Evolutionary conservation across 1,284 basidiomycete genomes (phyloP).

Genomic region (Cryptococcus neoformans): DNA sequence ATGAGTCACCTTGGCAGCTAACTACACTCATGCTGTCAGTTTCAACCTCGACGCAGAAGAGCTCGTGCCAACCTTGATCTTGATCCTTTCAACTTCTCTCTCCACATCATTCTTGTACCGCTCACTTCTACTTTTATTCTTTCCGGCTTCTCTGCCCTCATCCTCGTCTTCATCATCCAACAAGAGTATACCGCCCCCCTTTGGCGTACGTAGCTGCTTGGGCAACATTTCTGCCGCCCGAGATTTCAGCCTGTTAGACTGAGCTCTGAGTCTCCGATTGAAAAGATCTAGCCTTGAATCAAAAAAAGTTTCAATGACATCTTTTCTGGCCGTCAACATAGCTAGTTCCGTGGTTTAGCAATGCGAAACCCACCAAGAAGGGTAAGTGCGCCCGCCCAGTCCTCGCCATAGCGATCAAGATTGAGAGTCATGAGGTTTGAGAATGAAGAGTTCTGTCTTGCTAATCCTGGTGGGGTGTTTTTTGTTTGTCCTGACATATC

Average conservation of each 20-base stretch:
- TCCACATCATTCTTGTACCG: conserved; percentile 62
- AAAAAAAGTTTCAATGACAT: conserved; percentile 51
- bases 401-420: conserved; percentile 41
- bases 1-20: conserved; percentile 61
- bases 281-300: conserved; percentile 84
- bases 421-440: conserved; percentile 29
- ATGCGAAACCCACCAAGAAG: conserved; percentile 36
- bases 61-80: conserved; percentile 54
- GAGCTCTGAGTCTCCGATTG: conserved; percentile 80
- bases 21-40: conserved; percentile 12
- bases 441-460: conserved; percentile 16
- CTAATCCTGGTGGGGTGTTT: too few species aligned
- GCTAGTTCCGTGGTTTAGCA: background rate
- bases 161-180: conserved; percentile 31
- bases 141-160: conserved; percentile 7
- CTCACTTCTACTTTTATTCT: background rate
- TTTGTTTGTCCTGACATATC: too few species aligned
- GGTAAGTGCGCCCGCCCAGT: conserved; percentile 40
- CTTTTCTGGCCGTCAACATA: conserved; percentile 13
- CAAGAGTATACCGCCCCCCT: conserved; percentile 45
- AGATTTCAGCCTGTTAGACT: conserved; percentile 73
- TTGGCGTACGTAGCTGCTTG: conserved; percentile 50
- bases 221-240: conserved; percentile 69
- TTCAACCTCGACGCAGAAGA: background rate
- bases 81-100: conserved; percentile 76